A percentile compares a stretch with the other conserved stretches of the same genome.
Evolutionary conservation across 129 eudicot genomes (phyloP).

Genomic region (Chrysanthemum makinoi): DNA sequence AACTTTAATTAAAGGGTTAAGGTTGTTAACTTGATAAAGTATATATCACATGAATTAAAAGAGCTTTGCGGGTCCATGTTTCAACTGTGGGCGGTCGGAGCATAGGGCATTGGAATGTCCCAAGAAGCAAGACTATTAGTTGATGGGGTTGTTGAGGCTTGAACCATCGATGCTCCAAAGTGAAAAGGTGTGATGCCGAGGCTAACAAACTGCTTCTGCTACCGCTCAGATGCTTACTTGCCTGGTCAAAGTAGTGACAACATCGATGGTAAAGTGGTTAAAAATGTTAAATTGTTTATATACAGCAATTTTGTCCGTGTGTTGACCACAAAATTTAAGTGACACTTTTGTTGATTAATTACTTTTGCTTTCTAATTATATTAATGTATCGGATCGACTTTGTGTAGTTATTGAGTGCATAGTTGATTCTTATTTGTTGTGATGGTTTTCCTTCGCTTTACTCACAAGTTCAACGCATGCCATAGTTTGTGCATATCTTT

Average conservation of each 20-base stretch:
- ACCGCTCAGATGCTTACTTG: constrained; percentile 11
- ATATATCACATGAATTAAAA: constrained; percentile 21
- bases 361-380: neutral
- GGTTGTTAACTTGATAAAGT: neutral
- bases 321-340: neutral
- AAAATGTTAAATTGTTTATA: neutral
- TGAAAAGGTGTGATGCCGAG: constrained; percentile 19
- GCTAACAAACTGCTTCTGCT: constrained; percentile 20
- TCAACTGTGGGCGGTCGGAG: constrained; percentile 72
- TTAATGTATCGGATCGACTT: neutral
- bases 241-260: neutral
- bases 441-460: too few species aligned
- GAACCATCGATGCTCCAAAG: constrained; percentile 12
- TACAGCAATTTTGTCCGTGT: constrained; percentile 3
- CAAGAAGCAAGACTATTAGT: constrained; percentile 47
- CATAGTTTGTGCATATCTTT: too few species aligned
- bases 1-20: too few species aligned
- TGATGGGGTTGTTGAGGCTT: constrained; percentile 11
- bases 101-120: constrained; percentile 92
- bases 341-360: neutral
- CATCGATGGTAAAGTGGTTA: neutral
- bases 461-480: too few species aligned
- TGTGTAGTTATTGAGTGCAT: too few species aligned
- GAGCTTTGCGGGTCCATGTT: constrained; percentile 86
- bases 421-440: too few species aligned